Evolutionary conservation across 768 basidiomycete species (phyloP).

Genomic region (Lentinula aciculospora): DNA sequence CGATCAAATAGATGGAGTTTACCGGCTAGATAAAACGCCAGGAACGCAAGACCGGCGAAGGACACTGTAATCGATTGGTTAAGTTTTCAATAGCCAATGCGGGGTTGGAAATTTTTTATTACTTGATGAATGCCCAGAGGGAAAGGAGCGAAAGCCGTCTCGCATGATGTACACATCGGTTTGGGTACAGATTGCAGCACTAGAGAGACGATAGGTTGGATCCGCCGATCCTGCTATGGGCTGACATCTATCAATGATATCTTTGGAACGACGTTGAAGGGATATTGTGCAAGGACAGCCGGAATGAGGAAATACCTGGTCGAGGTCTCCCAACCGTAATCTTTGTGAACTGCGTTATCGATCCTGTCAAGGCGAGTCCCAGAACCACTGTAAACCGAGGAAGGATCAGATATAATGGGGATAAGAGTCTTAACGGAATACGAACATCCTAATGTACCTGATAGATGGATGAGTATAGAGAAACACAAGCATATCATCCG

Average conservation of each 20-base stretch:
- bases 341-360: constrained; percentile 82
- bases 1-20: constrained; percentile 89
- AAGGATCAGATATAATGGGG: background rate
- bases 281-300: background rate
- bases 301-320: constrained; percentile 49
- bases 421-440: constrained; percentile 7
- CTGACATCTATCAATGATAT: constrained; percentile 66
- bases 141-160: constrained; percentile 91
- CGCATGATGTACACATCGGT: constrained; percentile 47
- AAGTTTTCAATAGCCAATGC: background rate
- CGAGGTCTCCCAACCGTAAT: constrained; percentile 86
- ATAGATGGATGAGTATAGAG: background rate
- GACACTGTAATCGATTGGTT: constrained; percentile 50
- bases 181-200: constrained; percentile 77
- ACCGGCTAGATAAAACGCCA: constrained; percentile 85
- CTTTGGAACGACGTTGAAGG: constrained; percentile 22
- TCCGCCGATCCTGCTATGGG: constrained; percentile 62
- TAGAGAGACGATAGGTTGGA: constrained; percentile 66
- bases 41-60: constrained; percentile 88
- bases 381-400: constrained; percentile 49
- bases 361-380: constrained; percentile 68
- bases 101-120: constrained; percentile 20
- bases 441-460: constrained; percentile 38
- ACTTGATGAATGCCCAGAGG: constrained; percentile 89
- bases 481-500: constrained; percentile 16